A percentile compares a stretch with the other conserved stretches of the same genome.
These are phyloP conservation scores for Luffa aegyptiaca DNA, from an alignment of 306 rosid species.

Conservation along the genomic window DNA sequence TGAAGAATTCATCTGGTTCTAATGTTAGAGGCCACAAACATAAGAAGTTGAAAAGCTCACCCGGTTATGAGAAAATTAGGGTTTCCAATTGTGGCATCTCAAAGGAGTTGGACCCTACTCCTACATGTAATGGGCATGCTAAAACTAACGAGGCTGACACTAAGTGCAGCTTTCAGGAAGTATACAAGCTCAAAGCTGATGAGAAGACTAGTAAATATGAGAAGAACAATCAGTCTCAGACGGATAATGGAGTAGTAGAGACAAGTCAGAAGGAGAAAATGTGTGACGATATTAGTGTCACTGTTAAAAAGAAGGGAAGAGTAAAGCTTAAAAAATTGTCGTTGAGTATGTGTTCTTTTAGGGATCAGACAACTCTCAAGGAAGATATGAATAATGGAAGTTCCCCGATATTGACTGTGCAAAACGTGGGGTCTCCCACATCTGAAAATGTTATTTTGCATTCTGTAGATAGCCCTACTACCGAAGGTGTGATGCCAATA, in stretches of 20 bases:
- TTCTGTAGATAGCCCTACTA: conserved; percentile 42
- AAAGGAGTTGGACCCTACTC: conserved; percentile 34
- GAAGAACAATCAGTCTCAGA: conserved; percentile 32
- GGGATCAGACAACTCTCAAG: conserved; percentile 51
- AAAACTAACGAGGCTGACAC: conserved; percentile 31
- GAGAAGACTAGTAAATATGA: conserved; percentile 36
- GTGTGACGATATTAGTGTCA: conserved; percentile 34
- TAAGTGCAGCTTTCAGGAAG: conserved; percentile 45
- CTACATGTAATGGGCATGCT: conserved; percentile 47
- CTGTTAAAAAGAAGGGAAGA: conserved; percentile 80
- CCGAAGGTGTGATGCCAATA: conserved; percentile 44
- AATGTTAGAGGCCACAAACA: conserved; percentile 49
- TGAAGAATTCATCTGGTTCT: conserved; percentile 54
- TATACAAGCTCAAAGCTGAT: conserved; percentile 43
- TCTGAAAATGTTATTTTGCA: conserved; percentile 40
- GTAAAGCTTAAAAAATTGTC: conserved; percentile 79
- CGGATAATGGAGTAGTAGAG: conserved; percentile 53
- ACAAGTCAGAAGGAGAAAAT: conserved; percentile 52
- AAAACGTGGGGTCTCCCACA: conserved; percentile 32
- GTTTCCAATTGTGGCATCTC: conserved; percentile 33
- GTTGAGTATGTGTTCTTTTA: conserved; percentile 59
- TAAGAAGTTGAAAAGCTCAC: conserved; percentile 52
- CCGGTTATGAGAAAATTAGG: conserved; percentile 40
- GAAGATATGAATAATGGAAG: conserved; percentile 44
- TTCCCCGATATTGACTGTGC: conserved; percentile 28